A percentile compares a stretch with the other conserved stretches of the same genome.
Conservation (phyloP, 2,329 filamentous ascomycete species). For the Monosporascus sp. region DNA sequence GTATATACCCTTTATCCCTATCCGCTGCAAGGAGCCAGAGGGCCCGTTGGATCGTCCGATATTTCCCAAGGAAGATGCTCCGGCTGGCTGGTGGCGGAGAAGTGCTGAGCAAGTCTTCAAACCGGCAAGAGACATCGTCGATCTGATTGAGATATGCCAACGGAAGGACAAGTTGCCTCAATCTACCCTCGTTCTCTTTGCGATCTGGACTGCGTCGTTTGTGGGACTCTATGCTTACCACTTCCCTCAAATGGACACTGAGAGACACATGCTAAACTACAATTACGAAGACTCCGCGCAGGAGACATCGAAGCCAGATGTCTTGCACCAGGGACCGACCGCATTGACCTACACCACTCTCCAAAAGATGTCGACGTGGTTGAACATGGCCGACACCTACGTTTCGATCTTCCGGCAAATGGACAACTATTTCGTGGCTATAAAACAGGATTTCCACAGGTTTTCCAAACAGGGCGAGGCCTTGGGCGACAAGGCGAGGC, state of each 20-base stretch:
- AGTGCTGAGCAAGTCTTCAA: slow-evolving; percentile 59
- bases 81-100: slow-evolving; percentile 54
- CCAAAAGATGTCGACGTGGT: slow-evolving; percentile 42
- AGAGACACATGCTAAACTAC: slow-evolving; percentile 42
- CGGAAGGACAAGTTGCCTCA: slow-evolving; percentile 56
- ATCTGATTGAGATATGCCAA: slow-evolving; percentile 58
- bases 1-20: slow-evolving; percentile 61
- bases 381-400: slow-evolving; percentile 54
- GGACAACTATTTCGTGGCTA: slow-evolving; percentile 45
- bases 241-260: slow-evolving; percentile 63
- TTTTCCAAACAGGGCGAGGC: slow-evolving; percentile 21
- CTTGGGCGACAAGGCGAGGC: slow-evolving; percentile 22
- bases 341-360: slow-evolving; percentile 45
- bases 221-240: slow-evolving; percentile 60
- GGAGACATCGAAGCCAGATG: slow-evolving; percentile 14
- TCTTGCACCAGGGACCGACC: slow-evolving; percentile 36
- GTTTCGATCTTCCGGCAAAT: slow-evolving; percentile 47
- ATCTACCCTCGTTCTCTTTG: slow-evolving; percentile 62
- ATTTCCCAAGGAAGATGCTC: slow-evolving; percentile 43
- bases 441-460: slow-evolving; percentile 43
- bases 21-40: slow-evolving; percentile 41
- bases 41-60: slow-evolving; percentile 55
- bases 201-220: slow-evolving; percentile 62
- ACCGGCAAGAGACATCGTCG: slow-evolving; percentile 57
- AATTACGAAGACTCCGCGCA: slow-evolving; percentile 27